A percentile compares a stretch with the other conserved stretches of the same genome.
Conservation (phyloP, 192 early-diverging fungal species). For the Polychytrium aggregatum region DNA sequence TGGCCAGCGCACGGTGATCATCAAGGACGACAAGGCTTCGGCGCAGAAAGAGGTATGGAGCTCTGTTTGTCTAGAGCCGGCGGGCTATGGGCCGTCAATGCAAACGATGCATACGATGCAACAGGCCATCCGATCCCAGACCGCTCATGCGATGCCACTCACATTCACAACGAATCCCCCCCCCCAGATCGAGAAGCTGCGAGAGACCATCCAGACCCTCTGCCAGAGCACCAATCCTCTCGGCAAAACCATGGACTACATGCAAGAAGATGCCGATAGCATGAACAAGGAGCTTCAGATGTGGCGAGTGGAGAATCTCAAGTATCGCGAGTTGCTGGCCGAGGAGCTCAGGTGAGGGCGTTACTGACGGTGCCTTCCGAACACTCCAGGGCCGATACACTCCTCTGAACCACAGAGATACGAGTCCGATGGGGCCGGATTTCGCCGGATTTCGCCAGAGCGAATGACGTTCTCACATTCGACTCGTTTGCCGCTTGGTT, state of each 20-base stretch:
- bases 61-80: too few relatives aligned
- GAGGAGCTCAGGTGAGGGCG: conserved; percentile 17
- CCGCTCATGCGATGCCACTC: background rate
- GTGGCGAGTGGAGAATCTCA: conserved; percentile 32
- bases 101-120: too few relatives aligned
- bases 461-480: background rate
- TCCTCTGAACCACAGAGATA: background rate
- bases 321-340: conserved; percentile 19
- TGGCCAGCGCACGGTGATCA: too few relatives aligned
- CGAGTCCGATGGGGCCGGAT: background rate
- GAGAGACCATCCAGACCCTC: conserved; percentile 35
- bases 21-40: conserved; percentile 19
- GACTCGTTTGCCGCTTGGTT: background rate
- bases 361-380: background rate
- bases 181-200: conserved; percentile 32
- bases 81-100: too few relatives aligned
- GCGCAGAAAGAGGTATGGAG: conserved; percentile 43
- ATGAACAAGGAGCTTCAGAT: conserved; percentile 46
- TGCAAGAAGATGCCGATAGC: conserved; percentile 49
- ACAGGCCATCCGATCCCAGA: background rate
- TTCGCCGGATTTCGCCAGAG: background rate
- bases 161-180: background rate
- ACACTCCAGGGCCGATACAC: too few relatives aligned
- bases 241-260: conserved; percentile 44
- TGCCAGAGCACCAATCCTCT: conserved; percentile 41